These are phyloP conservation scores for Fagus sylvatica DNA, from an alignment of 306 rosid genomes.

Conservation along the genomic window DNA sequence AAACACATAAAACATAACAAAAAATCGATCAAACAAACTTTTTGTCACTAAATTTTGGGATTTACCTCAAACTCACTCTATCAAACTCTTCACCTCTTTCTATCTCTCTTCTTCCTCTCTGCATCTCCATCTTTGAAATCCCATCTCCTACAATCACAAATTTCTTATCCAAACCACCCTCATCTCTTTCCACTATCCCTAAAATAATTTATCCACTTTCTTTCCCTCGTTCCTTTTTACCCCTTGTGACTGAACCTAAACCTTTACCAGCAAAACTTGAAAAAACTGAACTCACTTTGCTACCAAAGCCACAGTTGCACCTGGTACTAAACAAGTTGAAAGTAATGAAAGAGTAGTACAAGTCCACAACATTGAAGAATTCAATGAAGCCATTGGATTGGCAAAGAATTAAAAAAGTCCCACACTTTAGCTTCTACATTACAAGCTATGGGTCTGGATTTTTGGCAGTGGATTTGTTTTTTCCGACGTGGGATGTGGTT, in stretches of 20 bases:
- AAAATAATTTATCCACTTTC: constrained; percentile 15
- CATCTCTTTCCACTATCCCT: background rate
- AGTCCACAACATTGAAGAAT: constrained; percentile 70
- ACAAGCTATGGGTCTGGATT: too few species aligned
- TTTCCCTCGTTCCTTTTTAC: constrained; percentile 13
- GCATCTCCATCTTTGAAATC: too few species aligned
- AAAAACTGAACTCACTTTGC: background rate
- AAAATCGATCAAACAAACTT: too few species aligned
- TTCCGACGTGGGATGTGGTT: too few species aligned
- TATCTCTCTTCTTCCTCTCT: too few species aligned
- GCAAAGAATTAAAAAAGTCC: constrained; percentile 74
- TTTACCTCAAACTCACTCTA: too few species aligned
- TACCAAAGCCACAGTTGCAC: constrained; percentile 51
- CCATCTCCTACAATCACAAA: constrained; percentile 38
- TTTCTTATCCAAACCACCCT: constrained; percentile 40
- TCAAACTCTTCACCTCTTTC: too few species aligned
- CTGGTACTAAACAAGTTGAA: constrained; percentile 35
- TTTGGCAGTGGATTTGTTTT: too few species aligned
- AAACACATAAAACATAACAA: too few species aligned
- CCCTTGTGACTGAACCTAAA: constrained; percentile 5
- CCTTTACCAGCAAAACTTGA: background rate
- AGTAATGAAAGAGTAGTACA: constrained; percentile 54
- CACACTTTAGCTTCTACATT: constrained; percentile 88
- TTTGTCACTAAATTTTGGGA: too few species aligned
- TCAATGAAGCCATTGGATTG: constrained; percentile 58